Conservation (phyloP, 306 rosid species). For the Betula pendula region DNA sequence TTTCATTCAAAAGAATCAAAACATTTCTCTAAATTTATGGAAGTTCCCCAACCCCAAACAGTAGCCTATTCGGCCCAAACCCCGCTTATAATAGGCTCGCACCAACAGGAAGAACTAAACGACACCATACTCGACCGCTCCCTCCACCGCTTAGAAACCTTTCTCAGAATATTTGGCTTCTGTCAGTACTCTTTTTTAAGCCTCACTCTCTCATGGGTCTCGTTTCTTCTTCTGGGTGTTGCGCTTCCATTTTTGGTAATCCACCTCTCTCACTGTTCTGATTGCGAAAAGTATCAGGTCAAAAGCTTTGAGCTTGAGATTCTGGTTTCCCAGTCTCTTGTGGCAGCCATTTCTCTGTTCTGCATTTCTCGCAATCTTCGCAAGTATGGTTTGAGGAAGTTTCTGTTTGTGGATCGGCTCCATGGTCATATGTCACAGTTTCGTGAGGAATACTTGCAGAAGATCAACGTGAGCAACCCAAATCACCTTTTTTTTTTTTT, state of each 20-base stretch:
- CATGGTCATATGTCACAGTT: constrained; percentile 34
- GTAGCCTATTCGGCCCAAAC: constrained; percentile 15
- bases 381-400: constrained; percentile 47
- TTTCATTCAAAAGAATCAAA: background rate
- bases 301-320: constrained; percentile 42
- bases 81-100: constrained; percentile 11
- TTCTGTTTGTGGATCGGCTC: constrained; percentile 48
- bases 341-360: constrained; percentile 46
- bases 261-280: constrained; percentile 21
- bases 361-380: constrained; percentile 48
- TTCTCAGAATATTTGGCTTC: constrained; percentile 38
- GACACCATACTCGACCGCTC: constrained; percentile 25
- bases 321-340: constrained; percentile 35
- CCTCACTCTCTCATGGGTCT: constrained; percentile 42
- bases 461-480: constrained; percentile 37
- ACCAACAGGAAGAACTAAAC: constrained; percentile 6
- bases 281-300: constrained; percentile 40
- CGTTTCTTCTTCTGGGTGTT: constrained; percentile 39
- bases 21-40: constrained; percentile 2
- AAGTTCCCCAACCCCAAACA: background rate
- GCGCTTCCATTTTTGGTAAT: constrained; percentile 31
- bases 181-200: constrained; percentile 33
- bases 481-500: background rate
- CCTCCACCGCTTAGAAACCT: constrained; percentile 29
- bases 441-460: constrained; percentile 37